Percentiles rank a stretch among this genome's conserved stretches.
These are phyloP conservation scores for Ottelia alismoides DNA, from an alignment of 106 monocot genomes.

Conservation along the genomic window DNA sequence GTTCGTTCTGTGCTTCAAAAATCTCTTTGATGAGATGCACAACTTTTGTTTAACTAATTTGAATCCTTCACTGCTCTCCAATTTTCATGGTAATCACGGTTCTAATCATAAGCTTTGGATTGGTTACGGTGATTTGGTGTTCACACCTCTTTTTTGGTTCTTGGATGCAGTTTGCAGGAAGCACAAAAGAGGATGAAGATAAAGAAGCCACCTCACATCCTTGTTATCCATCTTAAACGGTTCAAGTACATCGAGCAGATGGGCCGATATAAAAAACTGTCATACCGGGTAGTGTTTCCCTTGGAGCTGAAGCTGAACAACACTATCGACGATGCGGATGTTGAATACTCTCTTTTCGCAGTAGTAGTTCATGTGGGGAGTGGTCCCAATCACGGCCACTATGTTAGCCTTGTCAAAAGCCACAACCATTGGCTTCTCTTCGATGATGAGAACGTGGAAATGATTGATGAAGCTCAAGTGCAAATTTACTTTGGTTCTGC, in stretches of 20 bases:
- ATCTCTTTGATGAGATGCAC: no score
- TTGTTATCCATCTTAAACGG: constrained; percentile 21
- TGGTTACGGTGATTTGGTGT: no score
- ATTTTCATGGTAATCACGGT: no score
- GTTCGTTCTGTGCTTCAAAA: no score
- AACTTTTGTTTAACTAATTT: no score
- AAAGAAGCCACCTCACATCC: constrained; percentile 22
- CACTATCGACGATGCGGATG: constrained; percentile 14
- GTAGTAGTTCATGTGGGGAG: constrained; percentile 23
- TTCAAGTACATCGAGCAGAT: constrained; percentile 24
- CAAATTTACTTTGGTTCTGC: constrained; percentile 23
- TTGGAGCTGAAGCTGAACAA: constrained; percentile 18
- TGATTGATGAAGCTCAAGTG: constrained; percentile 20
- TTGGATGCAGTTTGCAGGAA: constrained; percentile 27
- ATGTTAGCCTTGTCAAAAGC: constrained; percentile 21
- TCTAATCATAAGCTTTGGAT: no score
- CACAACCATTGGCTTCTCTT: constrained; percentile 21
- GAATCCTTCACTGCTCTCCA: no score
- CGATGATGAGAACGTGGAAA: constrained; percentile 22
- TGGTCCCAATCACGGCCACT: constrained; percentile 23
- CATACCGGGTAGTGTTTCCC: constrained; percentile 21
- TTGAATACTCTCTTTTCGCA: constrained; percentile 15
- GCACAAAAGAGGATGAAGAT: constrained; percentile 28
- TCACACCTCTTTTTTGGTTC: no score
- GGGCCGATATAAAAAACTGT: constrained; percentile 15